Evolutionary conservation across 345 rosid genomes (phyloP).

Genomic region (Eucalyptus cladocalyx): DNA sequence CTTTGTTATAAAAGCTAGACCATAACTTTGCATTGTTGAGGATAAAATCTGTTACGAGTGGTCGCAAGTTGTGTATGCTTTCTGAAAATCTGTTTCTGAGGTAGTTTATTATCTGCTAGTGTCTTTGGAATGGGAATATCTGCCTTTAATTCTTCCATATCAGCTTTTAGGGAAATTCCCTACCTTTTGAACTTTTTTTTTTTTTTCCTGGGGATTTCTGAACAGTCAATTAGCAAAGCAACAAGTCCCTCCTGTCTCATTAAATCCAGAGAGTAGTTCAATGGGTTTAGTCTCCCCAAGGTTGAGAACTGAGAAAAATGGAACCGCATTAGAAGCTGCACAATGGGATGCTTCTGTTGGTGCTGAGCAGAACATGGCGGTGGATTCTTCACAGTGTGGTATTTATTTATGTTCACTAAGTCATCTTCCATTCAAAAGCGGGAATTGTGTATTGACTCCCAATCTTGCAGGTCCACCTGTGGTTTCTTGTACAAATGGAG

Average conservation of each 20-base stretch:
- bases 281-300: conserved; percentile 65
- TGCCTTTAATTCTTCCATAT: not conserved
- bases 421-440: not conserved
- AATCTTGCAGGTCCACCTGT: conserved; percentile 12
- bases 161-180: not conserved
- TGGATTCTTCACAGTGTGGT: conserved; percentile 19
- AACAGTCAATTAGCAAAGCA: conserved; percentile 42
- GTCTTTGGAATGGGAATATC: not conserved
- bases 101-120: not conserved
- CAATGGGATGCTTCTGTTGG: conserved; percentile 39
- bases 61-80: not conserved
- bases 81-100: not conserved
- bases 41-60: not conserved
- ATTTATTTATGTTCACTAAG: not conserved
- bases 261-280: conserved; percentile 47
- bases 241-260: conserved; percentile 23
- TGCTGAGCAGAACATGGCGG: conserved; percentile 10
- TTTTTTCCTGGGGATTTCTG: not conserved
- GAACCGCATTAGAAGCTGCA: conserved; percentile 24
- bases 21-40: not conserved
- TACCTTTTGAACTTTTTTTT: not conserved
- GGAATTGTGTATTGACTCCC: not conserved
- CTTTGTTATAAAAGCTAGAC: not conserved
- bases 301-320: conserved; percentile 29
- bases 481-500: conserved; percentile 19